phyloP scores from a whole-genome alignment of 1,139 yeast genomes.

The Lodderomyces elongisporus region DNA sequence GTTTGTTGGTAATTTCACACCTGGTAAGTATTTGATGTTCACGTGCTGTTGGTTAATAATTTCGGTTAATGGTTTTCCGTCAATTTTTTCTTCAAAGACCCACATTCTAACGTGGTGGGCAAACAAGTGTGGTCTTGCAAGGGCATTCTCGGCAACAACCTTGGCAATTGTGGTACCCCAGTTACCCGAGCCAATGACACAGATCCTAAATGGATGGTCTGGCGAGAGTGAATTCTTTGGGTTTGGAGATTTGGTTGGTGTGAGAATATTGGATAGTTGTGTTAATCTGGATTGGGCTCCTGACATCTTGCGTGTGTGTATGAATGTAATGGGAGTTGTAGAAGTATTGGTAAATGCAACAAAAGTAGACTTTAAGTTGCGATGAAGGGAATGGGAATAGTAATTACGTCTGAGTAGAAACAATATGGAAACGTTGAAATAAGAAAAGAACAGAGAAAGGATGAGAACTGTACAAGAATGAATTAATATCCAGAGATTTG shows the following conservation, averaged over 20 bases:
- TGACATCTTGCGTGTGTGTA: conserved; percentile 3
- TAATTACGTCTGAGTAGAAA: neutral
- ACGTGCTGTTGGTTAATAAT: conserved; percentile 43
- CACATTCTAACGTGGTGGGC: conserved; percentile 41
- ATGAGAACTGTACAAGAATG: no score
- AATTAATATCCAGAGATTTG: no score
- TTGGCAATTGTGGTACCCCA: conserved; percentile 51
- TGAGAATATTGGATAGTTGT: conserved; percentile 34
- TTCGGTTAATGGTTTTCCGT: conserved; percentile 40
- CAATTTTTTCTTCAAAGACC: conserved; percentile 42
- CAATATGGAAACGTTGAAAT: no score
- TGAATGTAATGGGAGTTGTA: no score
- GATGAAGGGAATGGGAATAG: neutral
- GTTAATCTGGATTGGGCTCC: conserved; percentile 34
- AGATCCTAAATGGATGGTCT: conserved; percentile 33
- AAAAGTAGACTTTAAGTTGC: no score
- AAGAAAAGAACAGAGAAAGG: no score
- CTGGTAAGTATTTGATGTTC: conserved; percentile 44
- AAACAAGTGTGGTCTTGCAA: conserved; percentile 37
- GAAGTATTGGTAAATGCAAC: no score
- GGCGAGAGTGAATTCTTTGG: conserved; percentile 18
- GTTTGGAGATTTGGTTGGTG: conserved; percentile 13
- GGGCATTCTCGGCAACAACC: conserved; percentile 41
- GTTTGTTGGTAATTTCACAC: conserved; percentile 39
- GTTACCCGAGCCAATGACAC: conserved; percentile 46